These are phyloP conservation scores for Lumnitzera littorea DNA, from an alignment of 345 rosid genomes.

Conservation along the genomic window DNA sequence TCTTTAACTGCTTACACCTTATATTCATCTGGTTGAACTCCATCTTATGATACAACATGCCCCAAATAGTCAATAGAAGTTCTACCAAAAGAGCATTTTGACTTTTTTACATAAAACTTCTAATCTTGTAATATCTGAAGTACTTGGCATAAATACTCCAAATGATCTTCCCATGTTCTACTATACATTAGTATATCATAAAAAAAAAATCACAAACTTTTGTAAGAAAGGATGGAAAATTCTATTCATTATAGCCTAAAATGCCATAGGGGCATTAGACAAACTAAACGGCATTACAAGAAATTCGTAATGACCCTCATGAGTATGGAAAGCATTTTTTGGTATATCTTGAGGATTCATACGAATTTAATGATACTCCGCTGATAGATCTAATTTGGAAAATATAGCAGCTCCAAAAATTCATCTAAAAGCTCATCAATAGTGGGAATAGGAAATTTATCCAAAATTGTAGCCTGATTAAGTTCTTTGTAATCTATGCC, in stretches of 20 bases:
- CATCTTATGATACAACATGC: too few species aligned
- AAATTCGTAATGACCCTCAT: neutral
- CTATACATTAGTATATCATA: neutral
- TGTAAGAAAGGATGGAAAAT: neutral
- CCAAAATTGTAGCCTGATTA: neutral
- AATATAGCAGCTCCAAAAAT: neutral
- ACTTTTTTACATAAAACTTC: neutral
- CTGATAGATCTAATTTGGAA: neutral
- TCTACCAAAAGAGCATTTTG: neutral
- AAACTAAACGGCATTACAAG: neutral
- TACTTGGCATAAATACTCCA: neutral
- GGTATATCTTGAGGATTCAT: neutral
- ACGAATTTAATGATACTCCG: neutral
- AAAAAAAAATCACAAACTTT: neutral
- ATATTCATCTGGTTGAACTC: too few species aligned
- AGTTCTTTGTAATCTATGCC: neutral
- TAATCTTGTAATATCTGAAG: neutral
- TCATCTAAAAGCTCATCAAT: neutral
- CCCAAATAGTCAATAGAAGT: too few species aligned
- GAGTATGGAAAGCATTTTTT: neutral
- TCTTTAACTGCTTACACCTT: too few species aligned
- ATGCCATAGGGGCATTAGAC: neutral
- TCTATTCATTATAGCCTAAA: neutral
- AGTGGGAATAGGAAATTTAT: neutral
- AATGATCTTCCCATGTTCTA: neutral